phyloP scores from a whole-genome alignment of 2,329 filamentous ascomycete species.

The Teratosphaeria gauchensis region DNA sequence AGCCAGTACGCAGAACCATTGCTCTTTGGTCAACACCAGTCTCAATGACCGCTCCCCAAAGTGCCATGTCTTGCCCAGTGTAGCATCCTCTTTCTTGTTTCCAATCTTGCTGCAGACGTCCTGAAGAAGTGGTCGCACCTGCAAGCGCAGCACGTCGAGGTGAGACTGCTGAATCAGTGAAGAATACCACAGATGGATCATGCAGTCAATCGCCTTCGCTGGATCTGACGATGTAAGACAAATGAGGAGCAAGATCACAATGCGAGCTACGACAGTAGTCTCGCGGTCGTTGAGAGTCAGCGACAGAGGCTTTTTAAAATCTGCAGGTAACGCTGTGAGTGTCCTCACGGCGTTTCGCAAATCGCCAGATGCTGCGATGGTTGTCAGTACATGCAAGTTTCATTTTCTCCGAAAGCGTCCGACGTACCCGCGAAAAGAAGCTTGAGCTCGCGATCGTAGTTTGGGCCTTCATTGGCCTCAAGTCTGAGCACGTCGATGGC shows the following conservation, averaged over 20 bases:
- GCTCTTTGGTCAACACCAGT: conserved; percentile 21
- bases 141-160: conserved; percentile 13
- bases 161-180: conserved; percentile 23
- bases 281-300: conserved; percentile 34
- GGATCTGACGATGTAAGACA: conserved; percentile 10
- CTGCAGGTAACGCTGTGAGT: conserved; percentile 24
- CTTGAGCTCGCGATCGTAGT: conserved; percentile 3
- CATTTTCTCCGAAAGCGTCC: neutral
- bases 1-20: conserved; percentile 24
- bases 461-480: conserved; percentile 20
- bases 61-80: conserved; percentile 27
- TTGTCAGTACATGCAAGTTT: neutral
- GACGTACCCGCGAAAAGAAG: conserved; percentile 29
- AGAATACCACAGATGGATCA: conserved; percentile 41
- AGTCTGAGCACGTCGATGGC: conserved; percentile 31
- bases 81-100: conserved; percentile 12
- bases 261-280: conserved; percentile 25
- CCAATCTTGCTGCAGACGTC: conserved; percentile 26
- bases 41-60: conserved; percentile 17
- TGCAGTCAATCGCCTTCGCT: conserved; percentile 21
- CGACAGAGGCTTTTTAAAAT: conserved; percentile 16
- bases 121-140: conserved; percentile 25
- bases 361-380: conserved; percentile 30
- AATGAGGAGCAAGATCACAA: conserved; percentile 28
- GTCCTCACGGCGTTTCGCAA: conserved; percentile 34